These are phyloP conservation scores for Trichoderma virens DNA, from an alignment of 495 filamentous ascomycete genomes.

Conservation along the genomic window DNA sequence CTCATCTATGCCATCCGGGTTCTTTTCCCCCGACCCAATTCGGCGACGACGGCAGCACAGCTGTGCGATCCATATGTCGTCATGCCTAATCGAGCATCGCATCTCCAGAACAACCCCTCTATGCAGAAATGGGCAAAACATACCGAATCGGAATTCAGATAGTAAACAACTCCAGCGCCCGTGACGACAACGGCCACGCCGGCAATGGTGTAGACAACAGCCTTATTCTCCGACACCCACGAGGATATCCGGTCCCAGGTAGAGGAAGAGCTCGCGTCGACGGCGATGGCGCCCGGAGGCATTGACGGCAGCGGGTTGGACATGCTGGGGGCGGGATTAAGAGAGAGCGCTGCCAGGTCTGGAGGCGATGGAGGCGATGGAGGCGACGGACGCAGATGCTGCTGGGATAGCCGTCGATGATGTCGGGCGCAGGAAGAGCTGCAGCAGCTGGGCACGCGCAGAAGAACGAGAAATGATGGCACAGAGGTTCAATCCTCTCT, in stretches of 20 bases:
- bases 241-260: slow-evolving; percentile 82
- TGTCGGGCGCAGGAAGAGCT: slow-evolving; percentile 21
- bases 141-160: slow-evolving; percentile 51
- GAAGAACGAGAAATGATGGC: background rate
- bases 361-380: slow-evolving; percentile 66
- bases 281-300: slow-evolving; percentile 32
- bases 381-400: slow-evolving; percentile 14
- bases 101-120: background rate
- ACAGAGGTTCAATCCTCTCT: background rate
- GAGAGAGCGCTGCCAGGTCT: slow-evolving; percentile 55
- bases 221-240: slow-evolving; percentile 94
- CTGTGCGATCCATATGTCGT: background rate
- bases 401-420: slow-evolving; percentile 5
- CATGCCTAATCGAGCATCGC: background rate
- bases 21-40: background rate
- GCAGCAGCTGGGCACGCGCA: slow-evolving; percentile 25
- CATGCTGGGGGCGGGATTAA: slow-evolving; percentile 30
- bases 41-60: background rate
- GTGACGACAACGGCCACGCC: slow-evolving; percentile 88
- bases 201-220: slow-evolving; percentile 88
- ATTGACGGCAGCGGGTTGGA: slow-evolving; percentile 31
- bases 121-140: slow-evolving; percentile 13
- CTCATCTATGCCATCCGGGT: background rate
- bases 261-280: slow-evolving; percentile 43
- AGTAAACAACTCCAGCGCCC: slow-evolving; percentile 85